Base-by-base conservation (phyloP, 2,329 filamentous ascomycete genomes). In the Tolypocladium tundrense region DNA sequence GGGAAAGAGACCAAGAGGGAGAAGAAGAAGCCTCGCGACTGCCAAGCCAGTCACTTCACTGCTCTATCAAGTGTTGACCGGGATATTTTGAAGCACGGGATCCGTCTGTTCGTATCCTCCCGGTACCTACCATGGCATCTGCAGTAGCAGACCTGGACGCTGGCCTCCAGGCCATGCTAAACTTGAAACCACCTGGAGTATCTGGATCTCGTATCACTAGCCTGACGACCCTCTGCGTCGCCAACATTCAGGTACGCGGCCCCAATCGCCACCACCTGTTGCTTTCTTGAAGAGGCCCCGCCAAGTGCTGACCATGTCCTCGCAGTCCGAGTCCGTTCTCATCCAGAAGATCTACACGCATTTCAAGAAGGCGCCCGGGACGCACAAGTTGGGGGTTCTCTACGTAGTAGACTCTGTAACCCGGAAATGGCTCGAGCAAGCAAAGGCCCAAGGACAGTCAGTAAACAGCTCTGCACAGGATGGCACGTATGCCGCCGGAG, bases 401-500 rank as follows among this genome's bases (percentile, higher is more conserved):
- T 99, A 99, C 87, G 92, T 97, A 78, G 90, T 99, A 92, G 94
- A 99, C 83, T 96, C 93, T 80, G 92, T 99, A 84, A 93, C 92
- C 74, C 91, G 94, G 77, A 93, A 95, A 79, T 99, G 94, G 93
- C 86, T 96, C 79, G 93, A 97, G 74, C 89, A 91, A 76, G 93
- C 94, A 69, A 94, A 92, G 77, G 84, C 87, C 69, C 83, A 88
- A 65, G 90, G 89, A 68, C 92, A 97, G 72, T 77, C 88, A 70
- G 84, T 91, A 74, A 89, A 88, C 76, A 86, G 83, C 73, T 82
- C 85, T 74, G 91, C 92, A 64, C 85, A 87, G 64, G 90, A 96
- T 77, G 94, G 94, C 71, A 97, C 92, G 57, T 97, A 88, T 81
- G 91, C 91, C 71, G 92, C 92, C 67, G 94, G 93, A 68, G 91